Base-by-base conservation (phyloP, 2,329 filamentous ascomycete species). In the Xylariaceae sp. region DNA sequence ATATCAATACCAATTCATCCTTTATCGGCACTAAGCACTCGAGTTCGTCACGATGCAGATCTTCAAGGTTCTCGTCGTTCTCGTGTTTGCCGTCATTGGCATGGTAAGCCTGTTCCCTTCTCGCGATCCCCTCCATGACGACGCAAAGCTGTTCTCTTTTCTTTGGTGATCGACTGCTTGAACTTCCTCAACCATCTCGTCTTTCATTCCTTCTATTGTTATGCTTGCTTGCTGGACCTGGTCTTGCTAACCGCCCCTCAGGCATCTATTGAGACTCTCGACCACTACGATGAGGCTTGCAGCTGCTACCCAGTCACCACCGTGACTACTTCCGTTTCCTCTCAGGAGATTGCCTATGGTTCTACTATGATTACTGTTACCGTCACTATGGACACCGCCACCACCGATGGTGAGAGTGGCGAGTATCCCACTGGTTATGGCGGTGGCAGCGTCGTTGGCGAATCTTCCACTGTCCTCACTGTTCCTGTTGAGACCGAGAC, bases 21-120 rank as follows among this genome's bases (percentile, higher is more conserved):
- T 57, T 51, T 44, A 51, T 57, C 50, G 9, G 37, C 11, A 41
- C 7, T 9, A 1, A 48, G 54, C 41, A 41, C n/a, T 2, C 5
- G n/a, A 6, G n/a, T n/a, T 51, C 59, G 51, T 64, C 67, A 69
- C 58, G 60, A 71, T 71, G 69, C 68, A 68, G 64, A 66, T 68
- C 62, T 47, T 63, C 62, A 69, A 71, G 61, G 45, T 52, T 55
- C n/a, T 68, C 55, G 50, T 64, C 39, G 52, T 67, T 58, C 52
- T 68, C 52, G 59, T 65, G 58, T 62, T 71, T 53, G 61, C 66
- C 58, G 57, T 61, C 37, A 45, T 66, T 30, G 67, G 66, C 63
- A 65, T 67, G 63, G 69, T 71, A 67, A 67, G 69, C 67, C 37
- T n/a, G 10, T 37, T 9, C n/a, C 23, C 17, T 30, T 52, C 51